Base-by-base conservation (phyloP, 768 basidiomycete species). In the Gloeophyllum trabeum region DNA sequence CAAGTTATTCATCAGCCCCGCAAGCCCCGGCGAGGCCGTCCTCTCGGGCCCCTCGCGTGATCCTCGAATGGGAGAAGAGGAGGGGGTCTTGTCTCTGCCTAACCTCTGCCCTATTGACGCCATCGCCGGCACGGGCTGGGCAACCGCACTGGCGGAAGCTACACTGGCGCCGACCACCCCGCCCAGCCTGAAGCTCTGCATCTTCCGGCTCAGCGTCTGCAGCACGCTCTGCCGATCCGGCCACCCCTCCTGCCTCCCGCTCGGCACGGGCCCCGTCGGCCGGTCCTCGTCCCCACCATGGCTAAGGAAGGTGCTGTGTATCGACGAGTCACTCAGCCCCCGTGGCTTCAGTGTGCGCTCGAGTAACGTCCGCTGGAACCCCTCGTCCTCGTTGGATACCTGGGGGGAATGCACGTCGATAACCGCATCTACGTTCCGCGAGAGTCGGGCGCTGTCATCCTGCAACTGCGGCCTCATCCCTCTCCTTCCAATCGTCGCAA, bases 261-360 rank as follows among this genome's bases (percentile, higher is more conserved):
- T 16, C 4, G 35, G 25, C 12, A 32, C 35, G 18, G 20, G 32
- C 5, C 39, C 20, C 13, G 12, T n/a, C 24, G 5, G 10, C 20
- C 5, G 28, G 2, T 13, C 6, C 6, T 20, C 48, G 13, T 42
- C 19, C 23, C 64, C 61, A n/a, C 58, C 65, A 38, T 83, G 74
- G 42, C 62, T 68, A 46, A 78, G 63, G 61, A 86, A 94, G 0
- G 88, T 88, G 3, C 88, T 83, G 47, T 80, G 86, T 46, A 97
- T 91, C 2, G 89, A 93, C 1, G 91, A 93, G 57, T 97, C 94
- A 2, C 87, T 90, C 39, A 96, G 60, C 2, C 91, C 90, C 42
- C 93, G 74, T 22, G 82, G 73, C 28, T 77, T 75, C 5, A 92
- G 64, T 14, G 79, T 76, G 18, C 78, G 76, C 38, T 82, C 70